Base-by-base conservation (phyloP, 495 filamentous ascomycete genomes). In the Penicillium dipodomyicola region DNA sequence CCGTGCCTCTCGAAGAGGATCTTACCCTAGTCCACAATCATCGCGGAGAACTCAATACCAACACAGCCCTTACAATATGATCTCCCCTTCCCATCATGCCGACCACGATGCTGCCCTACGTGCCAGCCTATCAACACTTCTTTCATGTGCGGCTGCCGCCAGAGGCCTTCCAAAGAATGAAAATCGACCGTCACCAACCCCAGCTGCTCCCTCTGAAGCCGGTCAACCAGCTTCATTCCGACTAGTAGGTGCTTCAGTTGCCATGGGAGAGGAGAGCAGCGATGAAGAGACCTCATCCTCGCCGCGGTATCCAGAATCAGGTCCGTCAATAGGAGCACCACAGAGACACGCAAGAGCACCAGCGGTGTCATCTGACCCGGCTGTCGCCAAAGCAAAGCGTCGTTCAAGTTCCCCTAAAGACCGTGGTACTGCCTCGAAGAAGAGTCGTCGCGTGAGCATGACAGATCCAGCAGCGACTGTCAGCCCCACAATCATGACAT, bases 41-140 rank as follows among this genome's bases (percentile, higher is more conserved):
- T 54, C 61, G 56, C 77, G 60, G 17, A 63, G 67, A 58, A 61
- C 44, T 20, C 65, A 56, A 46, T 64, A 61, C 11, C 69, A 76
- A 29, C 79, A 82, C 57, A 79, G 77, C 41, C 80, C 80, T 12
- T 81, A 78, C 64, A 80, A 78, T 65, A 80, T 87, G 65, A 83
- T 91, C 57, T 87, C 89, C 1, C 88, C 92, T 2, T 84, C 87
- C 4, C 83, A 90, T 64, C 87, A 88, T 58, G 84, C 89, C 23
- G 92, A 96, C 53, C 91, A 97, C 61, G 94, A 98, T 68, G 93
- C 91, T 23, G 94, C 92, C 0, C 83, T 98, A 1, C 86, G 94
- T 37, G 91, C 94, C 7, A 95, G 90, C 54, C 79, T 98, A 4
- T 96, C 92, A 7, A 98, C 94, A 3, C 82, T 98, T n/a, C 83